A percentile compares a stretch with the other conserved stretches of the same genome.
These are phyloP conservation scores for Babesia caballi DNA, from an alignment of 169 alveolate species.

Conservation along the genomic window DNA sequence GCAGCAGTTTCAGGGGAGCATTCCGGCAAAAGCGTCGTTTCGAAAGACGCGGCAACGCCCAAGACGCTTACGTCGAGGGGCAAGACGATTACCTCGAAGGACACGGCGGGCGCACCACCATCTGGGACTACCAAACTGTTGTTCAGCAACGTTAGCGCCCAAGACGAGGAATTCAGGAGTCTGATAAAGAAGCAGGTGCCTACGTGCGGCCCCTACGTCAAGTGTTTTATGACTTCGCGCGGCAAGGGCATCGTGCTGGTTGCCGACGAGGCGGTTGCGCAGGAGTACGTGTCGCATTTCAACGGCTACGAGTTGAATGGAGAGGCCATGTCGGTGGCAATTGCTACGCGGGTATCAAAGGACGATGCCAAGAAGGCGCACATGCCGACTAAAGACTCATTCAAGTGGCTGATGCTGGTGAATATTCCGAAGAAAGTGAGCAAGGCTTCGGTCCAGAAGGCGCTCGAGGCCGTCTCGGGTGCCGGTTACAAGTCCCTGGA, in stretches of 20 bases:
- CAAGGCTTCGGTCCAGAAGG: conserved; percentile 9
- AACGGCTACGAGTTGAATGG: conserved; percentile 37
- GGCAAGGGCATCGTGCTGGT: conserved; percentile 28
- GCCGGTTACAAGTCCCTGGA: conserved; percentile 24
- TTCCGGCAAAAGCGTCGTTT: neutral
- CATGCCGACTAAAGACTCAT: conserved; percentile 16
- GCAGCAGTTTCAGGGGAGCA: neutral
- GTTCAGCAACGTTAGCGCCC: conserved; percentile 28
- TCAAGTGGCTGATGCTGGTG: conserved; percentile 24
- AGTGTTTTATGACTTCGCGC: neutral
- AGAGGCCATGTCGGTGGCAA: conserved; percentile 15
- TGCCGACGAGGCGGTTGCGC: conserved; percentile 19
- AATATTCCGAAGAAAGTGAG: conserved; percentile 23
- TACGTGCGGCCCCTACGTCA: conserved; percentile 29
- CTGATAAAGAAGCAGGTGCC: conserved; percentile 28
- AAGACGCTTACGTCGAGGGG: neutral
- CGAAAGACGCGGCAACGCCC: neutral
- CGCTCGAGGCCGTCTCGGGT: conserved; percentile 9
- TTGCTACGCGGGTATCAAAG: neutral
- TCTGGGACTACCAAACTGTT: neutral
- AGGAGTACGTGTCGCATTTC: conserved; percentile 10
- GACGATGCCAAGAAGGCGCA: neutral
- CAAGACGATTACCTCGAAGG: neutral
- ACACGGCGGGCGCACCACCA: neutral
- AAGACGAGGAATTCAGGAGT: conserved; percentile 28